phyloP scores from a whole-genome alignment of 202 grass and related monocot species.

The Elaeis oleifera region DNA sequence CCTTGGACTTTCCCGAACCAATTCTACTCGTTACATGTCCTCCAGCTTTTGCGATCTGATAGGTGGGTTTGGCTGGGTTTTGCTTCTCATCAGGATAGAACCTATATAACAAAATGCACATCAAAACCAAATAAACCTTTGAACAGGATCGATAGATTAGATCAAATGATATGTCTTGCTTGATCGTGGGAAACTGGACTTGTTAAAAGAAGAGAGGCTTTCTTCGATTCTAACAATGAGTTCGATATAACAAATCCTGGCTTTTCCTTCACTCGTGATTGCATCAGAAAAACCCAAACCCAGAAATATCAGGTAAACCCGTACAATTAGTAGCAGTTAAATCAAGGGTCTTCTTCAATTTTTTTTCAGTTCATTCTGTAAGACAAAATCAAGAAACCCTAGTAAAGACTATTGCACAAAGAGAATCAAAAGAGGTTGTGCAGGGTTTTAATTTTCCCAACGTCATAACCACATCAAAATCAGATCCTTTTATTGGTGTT shows the following conservation, averaged over 20 bases:
- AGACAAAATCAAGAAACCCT: neutral
- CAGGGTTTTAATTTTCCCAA: neutral
- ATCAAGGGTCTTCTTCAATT: no score
- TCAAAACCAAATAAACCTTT: neutral
- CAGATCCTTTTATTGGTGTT: neutral
- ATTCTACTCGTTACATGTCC: neutral
- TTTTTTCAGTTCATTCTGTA: no score
- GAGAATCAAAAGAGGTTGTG: no score
- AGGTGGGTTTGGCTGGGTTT: neutral
- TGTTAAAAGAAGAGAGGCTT: no score
- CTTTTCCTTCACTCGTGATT: no score
- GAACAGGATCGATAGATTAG: neutral
- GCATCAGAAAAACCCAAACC: no score
- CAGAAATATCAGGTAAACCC: no score
- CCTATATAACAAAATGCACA: conserved; percentile 1
- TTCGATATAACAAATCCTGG: no score
- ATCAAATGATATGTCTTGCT: neutral
- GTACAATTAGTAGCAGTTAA: no score
- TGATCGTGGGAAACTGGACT: no score
- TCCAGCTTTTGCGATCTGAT: conserved; percentile 2
- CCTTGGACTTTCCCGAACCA: conserved; percentile 3
- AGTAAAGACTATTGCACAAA: neutral
- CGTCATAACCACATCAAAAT: neutral
- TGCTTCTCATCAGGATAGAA: conserved; percentile 17
- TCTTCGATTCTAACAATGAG: no score